A percentile compares a stretch with the other conserved stretches of the same genome.
Conservation (phyloP, 2,329 filamentous ascomycete genomes). For the Dactylonectria estremocensis region DNA sequence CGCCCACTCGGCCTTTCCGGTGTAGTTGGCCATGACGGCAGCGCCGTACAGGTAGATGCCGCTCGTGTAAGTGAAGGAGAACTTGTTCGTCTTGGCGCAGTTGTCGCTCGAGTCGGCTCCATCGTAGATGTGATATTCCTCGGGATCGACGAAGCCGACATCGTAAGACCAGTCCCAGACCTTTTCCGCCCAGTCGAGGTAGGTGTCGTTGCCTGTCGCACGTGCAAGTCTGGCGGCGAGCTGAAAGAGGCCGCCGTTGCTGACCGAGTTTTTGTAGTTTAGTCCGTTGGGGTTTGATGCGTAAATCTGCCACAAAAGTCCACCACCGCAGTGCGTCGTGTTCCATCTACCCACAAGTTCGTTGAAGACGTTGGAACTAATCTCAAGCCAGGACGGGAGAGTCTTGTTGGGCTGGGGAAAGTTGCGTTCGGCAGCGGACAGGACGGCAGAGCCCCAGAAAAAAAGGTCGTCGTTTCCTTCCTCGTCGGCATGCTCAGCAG, state of each 20-base stretch:
- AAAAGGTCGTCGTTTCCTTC: constrained; percentile 84
- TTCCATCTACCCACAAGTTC: constrained; percentile 81
- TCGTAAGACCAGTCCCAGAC: constrained; percentile 76
- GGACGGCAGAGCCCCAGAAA: constrained; percentile 79
- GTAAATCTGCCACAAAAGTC: constrained; percentile 87
- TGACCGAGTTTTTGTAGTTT: constrained; percentile 86
- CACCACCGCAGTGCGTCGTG: constrained; percentile 75
- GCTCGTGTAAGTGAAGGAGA: constrained; percentile 76
- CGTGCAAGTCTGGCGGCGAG: constrained; percentile 82
- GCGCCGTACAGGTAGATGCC: constrained; percentile 78
- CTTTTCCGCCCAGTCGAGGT: constrained; percentile 76
- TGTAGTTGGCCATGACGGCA: constrained; percentile 75
- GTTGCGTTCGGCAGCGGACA: constrained; percentile 78
- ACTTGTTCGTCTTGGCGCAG: constrained; percentile 67
- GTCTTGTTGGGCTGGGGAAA: constrained; percentile 72
- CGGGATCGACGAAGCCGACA: constrained; percentile 69
- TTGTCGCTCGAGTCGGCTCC: constrained; percentile 70
- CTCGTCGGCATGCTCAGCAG: constrained; percentile 67
- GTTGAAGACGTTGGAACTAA: constrained; percentile 82
- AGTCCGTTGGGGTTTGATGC: constrained; percentile 80
- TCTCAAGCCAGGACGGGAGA: constrained; percentile 75
- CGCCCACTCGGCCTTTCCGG: constrained; percentile 67
- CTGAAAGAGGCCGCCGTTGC: constrained; percentile 88
- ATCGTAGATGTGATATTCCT: constrained; percentile 71
- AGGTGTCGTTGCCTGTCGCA: constrained; percentile 77